phyloP scores from a whole-genome alignment of 257 asterid genomes.

The Solanum virginianum region DNA sequence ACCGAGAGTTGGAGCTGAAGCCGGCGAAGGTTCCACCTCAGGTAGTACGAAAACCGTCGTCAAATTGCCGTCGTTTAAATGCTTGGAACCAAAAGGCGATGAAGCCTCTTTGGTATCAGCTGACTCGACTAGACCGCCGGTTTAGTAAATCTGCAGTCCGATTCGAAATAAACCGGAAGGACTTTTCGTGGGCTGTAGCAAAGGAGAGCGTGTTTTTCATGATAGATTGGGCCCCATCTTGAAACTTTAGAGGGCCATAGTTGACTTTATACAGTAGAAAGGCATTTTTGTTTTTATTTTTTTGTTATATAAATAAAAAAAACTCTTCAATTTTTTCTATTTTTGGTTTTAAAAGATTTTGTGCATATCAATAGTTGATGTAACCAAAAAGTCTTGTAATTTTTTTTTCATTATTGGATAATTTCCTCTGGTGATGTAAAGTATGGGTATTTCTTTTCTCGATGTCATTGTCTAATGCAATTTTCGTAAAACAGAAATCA shows the following conservation, averaged over 20 bases:
- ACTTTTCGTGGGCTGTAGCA: neutral
- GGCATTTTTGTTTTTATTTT: neutral
- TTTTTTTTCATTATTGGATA: neutral
- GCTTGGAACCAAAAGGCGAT: constrained; percentile 57
- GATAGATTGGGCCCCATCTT: neutral
- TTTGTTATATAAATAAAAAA: neutral
- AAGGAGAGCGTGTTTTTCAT: neutral
- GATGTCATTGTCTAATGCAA: neutral
- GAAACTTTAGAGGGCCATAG: neutral
- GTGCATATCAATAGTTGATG: neutral
- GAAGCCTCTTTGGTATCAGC: constrained; percentile 24
- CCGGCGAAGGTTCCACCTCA: constrained; percentile 27
- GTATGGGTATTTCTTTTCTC: neutral
- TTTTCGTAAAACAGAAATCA: neutral
- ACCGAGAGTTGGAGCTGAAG: constrained; percentile 34
- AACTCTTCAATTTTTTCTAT: neutral
- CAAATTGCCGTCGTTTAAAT: constrained; percentile 53
- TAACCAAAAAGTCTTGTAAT: neutral
- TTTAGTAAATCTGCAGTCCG: neutral
- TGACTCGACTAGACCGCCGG: constrained; percentile 27
- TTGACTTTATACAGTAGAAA: neutral
- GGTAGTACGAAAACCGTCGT: constrained; percentile 18
- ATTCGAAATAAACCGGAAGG: neutral
- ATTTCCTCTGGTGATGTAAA: neutral
- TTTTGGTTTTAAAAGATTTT: neutral